phyloP scores from a whole-genome alignment of 2,329 filamentous ascomycete species.

The Xylaria sp. region DNA sequence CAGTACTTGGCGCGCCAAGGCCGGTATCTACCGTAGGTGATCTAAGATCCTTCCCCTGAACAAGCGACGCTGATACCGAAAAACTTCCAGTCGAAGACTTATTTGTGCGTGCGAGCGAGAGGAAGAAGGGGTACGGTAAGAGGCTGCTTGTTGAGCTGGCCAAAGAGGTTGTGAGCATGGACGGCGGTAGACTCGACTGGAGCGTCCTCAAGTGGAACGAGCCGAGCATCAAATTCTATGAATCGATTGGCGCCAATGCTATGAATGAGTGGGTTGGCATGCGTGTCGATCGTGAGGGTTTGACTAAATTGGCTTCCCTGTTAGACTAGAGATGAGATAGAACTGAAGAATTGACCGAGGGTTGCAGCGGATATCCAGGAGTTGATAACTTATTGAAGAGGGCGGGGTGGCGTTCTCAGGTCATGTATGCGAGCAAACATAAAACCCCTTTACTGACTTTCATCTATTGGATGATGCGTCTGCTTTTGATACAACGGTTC shows the following conservation, averaged over 20 bases:
- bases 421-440: neutral
- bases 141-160: slow-evolving; percentile 79
- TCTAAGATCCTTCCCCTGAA: neutral
- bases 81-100: slow-evolving; percentile 77
- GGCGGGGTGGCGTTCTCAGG: neutral
- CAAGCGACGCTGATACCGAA: neutral
- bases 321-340: slow-evolving; percentile 45
- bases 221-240: slow-evolving; percentile 89
- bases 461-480: neutral
- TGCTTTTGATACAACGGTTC: slow-evolving; percentile 31
- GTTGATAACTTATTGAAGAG: too few relatives aligned
- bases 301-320: slow-evolving; percentile 69
- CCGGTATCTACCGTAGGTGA: slow-evolving; percentile 77
- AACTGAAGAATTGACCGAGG: neutral
- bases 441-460: slow-evolving; percentile 4
- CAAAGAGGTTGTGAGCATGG: slow-evolving; percentile 78
- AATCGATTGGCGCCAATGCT: slow-evolving; percentile 72
- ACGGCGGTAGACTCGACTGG: slow-evolving; percentile 86
- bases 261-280: slow-evolving; percentile 81
- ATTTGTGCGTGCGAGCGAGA: slow-evolving; percentile 77
- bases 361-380: neutral
- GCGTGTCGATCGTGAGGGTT: slow-evolving; percentile 74
- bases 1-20: slow-evolving; percentile 87
- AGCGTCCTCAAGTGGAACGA: slow-evolving; percentile 93
- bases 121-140: slow-evolving; percentile 84